These are phyloP conservation scores for Yarrowia deformans DNA, from an alignment of 805 yeast genomes.

Conservation along the genomic window DNA sequence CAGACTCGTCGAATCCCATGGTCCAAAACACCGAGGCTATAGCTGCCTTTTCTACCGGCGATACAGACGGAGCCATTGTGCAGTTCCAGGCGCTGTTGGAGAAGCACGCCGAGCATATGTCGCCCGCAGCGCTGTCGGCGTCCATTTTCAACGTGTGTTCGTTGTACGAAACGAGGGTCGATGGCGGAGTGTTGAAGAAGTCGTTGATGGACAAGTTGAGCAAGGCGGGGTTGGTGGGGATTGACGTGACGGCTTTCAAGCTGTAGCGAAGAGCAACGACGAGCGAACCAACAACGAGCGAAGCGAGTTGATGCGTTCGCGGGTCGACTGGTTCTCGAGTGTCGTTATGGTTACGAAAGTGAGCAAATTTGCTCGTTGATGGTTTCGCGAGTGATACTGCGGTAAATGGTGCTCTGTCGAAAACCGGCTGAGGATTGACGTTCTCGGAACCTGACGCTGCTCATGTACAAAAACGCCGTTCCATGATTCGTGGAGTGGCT, in stretches of 20 bases:
- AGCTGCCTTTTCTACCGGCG: constrained; percentile 13
- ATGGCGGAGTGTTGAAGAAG: constrained; percentile 19
- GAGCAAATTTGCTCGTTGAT: too few relatives aligned
- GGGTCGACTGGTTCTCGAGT: too few relatives aligned
- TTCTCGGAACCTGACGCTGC: too few relatives aligned
- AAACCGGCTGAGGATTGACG: too few relatives aligned
- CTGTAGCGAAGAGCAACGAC: not conserved
- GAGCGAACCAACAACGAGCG: not conserved
- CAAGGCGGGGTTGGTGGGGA: constrained; percentile 13
- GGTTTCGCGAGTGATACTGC: too few relatives aligned
- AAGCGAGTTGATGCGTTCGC: not conserved
- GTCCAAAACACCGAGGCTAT: constrained; percentile 31
- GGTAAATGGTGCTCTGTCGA: too few relatives aligned
- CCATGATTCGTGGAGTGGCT: too few relatives aligned
- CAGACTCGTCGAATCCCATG: constrained; percentile 28
- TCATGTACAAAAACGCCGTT: too few relatives aligned
- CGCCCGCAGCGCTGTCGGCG: constrained; percentile 23
- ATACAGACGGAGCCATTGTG: constrained; percentile 22
- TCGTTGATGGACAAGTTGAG: constrained; percentile 26
- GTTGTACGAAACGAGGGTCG: constrained; percentile 24
- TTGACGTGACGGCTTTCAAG: constrained; percentile 30
- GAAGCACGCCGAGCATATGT: constrained; percentile 28
- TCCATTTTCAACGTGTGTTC: constrained; percentile 29
- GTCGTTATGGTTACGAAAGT: too few relatives aligned
- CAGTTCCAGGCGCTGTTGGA: constrained; percentile 30